Evolutionary conservation across 306 rosid genomes (phyloP).

Genomic region (Abrus pulchellus): DNA sequence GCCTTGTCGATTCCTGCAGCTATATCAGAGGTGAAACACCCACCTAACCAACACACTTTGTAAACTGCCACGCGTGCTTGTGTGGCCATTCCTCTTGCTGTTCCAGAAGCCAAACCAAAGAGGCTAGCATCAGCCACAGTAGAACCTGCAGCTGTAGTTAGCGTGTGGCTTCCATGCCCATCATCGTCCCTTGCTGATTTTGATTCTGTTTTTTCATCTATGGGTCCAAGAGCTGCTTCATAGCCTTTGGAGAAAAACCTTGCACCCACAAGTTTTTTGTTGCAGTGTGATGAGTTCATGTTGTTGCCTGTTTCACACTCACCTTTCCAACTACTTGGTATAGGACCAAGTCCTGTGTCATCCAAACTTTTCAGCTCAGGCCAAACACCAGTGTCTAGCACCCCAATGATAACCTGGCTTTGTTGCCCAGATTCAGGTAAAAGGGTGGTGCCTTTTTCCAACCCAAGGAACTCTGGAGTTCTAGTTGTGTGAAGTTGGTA

Average conservation of each 20-base stretch:
- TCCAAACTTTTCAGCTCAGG: conserved; percentile 78
- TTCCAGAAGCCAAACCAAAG: conserved; percentile 79
- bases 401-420: conserved; percentile 73
- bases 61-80: conserved; percentile 81
- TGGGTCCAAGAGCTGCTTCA: conserved; percentile 66
- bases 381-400: conserved; percentile 91
- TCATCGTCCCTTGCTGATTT: conserved; percentile 86
- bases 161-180: conserved; percentile 94
- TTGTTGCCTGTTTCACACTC: conserved; percentile 72
- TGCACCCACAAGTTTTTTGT: conserved; percentile 84
- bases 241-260: conserved; percentile 81
- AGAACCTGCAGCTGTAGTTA: conserved; percentile 86
- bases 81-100: conserved; percentile 91
- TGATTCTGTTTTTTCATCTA: conserved; percentile 65
- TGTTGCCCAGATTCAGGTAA: conserved; percentile 51
- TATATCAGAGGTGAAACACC: conserved; percentile 81
- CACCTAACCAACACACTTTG: conserved; percentile 86
- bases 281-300: conserved; percentile 73
- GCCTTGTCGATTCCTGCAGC: conserved; percentile 89
- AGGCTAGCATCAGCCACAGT: conserved; percentile 72
- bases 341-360: conserved; percentile 70
- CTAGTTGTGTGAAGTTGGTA: conserved; percentile 93
- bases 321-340: conserved; percentile 85
- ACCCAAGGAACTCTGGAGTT: conserved; percentile 86
- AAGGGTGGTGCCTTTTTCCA: conserved; percentile 51